These are phyloP conservation scores for Prunus dulcis DNA, from an alignment of 306 rosid genomes.

Conservation along the genomic window DNA sequence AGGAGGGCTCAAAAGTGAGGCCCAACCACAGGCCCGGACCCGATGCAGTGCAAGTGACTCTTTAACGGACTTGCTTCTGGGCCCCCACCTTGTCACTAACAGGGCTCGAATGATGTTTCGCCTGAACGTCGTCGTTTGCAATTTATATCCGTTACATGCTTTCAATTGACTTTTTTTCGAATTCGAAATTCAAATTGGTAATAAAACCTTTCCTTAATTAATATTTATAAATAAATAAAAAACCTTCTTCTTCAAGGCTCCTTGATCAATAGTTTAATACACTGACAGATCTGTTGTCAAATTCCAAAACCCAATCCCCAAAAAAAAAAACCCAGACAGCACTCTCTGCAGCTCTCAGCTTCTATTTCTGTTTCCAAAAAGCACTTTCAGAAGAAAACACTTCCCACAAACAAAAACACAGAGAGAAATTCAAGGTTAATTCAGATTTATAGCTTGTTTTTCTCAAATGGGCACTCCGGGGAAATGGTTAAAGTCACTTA, in stretches of 20 bases:
- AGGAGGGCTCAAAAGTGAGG: neutral
- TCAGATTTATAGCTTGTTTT: conserved; percentile 4
- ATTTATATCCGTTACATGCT: neutral
- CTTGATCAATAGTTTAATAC: neutral
- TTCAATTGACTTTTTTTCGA: conserved; percentile 7
- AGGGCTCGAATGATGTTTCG: neutral
- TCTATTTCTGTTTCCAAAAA: neutral
- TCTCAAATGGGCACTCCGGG: conserved; percentile 75
- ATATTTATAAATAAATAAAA: neutral
- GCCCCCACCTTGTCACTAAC: neutral
- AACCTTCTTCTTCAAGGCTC: neutral
- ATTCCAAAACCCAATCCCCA: conserved; percentile 8
- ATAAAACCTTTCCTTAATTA: neutral
- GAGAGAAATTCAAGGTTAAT: conserved; percentile 42
- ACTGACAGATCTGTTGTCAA: neutral
- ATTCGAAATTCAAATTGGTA: conserved; percentile 10
- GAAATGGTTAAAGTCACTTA: conserved; percentile 75
- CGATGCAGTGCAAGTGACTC: neutral
- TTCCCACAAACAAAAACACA: neutral
- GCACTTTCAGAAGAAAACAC: neutral
- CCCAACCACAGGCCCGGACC: neutral
- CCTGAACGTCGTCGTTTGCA: neutral
- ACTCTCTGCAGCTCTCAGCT: neutral
- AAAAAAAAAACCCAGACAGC: neutral
- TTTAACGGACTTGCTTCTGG: neutral